Evolutionary conservation across 2,329 filamentous ascomycete species (phyloP).

Genomic region (Endoconidiophora polonica): DNA sequence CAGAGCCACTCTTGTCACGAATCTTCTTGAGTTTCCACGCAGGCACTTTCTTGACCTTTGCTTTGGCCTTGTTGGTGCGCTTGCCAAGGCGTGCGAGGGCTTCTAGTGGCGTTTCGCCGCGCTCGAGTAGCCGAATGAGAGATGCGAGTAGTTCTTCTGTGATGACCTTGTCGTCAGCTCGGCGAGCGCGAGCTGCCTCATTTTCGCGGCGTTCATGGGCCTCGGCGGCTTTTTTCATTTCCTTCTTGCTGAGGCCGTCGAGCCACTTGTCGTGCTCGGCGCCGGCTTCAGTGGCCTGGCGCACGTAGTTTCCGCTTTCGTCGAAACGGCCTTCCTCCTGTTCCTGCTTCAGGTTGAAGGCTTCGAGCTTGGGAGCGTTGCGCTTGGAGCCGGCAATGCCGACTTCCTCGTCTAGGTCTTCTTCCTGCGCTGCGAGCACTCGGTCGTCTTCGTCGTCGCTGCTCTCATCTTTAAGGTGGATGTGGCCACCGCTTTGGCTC

Average conservation of each 20-base stretch:
- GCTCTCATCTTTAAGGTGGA: constrained; percentile 42
- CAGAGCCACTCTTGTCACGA: constrained; percentile 36
- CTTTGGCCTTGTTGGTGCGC: constrained; percentile 34
- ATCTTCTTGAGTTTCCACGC: constrained; percentile 58
- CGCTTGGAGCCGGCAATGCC: constrained; percentile 81
- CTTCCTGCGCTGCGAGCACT: constrained; percentile 54
- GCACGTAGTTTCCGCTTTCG: constrained; percentile 75
- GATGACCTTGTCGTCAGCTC: constrained; percentile 57
- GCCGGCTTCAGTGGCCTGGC: constrained; percentile 77
- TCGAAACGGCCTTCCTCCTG: constrained; percentile 90
- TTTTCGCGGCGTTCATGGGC: constrained; percentile 74
- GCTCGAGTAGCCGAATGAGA: constrained; percentile 58
- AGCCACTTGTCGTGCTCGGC: constrained; percentile 86
- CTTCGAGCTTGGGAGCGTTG: constrained; percentile 85
- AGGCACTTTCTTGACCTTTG: constrained; percentile 38
- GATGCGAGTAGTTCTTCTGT: constrained; percentile 56
- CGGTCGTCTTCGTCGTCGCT: constrained; percentile 49
- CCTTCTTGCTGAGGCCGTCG: constrained; percentile 81
- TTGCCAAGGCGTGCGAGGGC: constrained; percentile 68
- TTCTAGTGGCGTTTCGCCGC: constrained; percentile 74
- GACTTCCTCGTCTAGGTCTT: constrained; percentile 72
- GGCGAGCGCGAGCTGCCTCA: constrained; percentile 53
- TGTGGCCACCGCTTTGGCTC: constrained; percentile 58
- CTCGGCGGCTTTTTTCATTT: constrained; percentile 73
- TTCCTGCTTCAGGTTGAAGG: constrained; percentile 84